Evolutionary conservation across 257 asterid genomes (phyloP), one percentile per base, ranked within the genome.

Genomic region (Verbena officinalis): DNA sequence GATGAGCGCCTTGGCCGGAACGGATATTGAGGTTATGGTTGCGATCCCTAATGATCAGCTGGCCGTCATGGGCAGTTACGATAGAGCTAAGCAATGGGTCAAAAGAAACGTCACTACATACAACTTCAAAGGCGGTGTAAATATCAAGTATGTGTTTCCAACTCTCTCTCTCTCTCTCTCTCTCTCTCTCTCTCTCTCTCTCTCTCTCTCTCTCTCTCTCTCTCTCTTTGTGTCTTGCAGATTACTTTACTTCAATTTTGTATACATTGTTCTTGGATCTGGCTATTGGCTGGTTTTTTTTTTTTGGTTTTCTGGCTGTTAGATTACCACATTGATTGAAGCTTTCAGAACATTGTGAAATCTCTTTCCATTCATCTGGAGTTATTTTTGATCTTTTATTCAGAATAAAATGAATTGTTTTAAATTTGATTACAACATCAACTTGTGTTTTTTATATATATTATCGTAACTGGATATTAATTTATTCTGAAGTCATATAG

Each of bases 11-110:
- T 66, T 87, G 34, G 84, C 85, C 14, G 94, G 91, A 27, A 71
- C 83, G 43, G 86, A 61, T 66, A 74, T 88, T 49, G 87, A 88
- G 58, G 96, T 88, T 22, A 88, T 88, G 96, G 80, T 88, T 38
- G 96, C 94, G 0, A 88, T 88, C 68, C 96, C 96, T 0, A 88
- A 88, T 56, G 94, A 86, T 65, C 90, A 81, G 75, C 86, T 87
- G 10, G 70, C 85, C 21, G 77, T 70, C 17, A 79, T 87, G 90
- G 83, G 71, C 69, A 78, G 63, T 70, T 81, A 64, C 65, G 48
- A 61, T 33, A 77, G 88, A 55, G 96, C 96, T 40, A 85, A 77
- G 74, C 71, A 77, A 2, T 87, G 96, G 96, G 96, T 87, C 50
- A 54, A 64, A 34, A 86, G 80, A 64, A 87, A 83, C 60, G 62